Evolutionary conservation across 1,139 yeast genomes (phyloP).

Genomic region (Casaregolazyma lundiana): DNA sequence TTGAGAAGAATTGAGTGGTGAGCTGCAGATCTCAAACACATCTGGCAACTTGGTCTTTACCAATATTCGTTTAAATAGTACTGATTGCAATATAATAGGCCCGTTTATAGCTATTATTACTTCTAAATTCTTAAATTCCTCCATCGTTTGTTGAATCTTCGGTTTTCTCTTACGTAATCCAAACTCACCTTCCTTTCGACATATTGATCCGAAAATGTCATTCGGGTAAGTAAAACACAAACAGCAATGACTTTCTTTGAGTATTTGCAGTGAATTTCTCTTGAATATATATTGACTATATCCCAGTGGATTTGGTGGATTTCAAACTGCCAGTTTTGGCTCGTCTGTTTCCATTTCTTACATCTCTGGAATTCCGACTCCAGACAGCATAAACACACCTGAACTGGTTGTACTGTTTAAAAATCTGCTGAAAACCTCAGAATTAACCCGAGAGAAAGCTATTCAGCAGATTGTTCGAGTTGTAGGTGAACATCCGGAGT

Average conservation of each 20-base stretch:
- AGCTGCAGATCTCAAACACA: too few species aligned
- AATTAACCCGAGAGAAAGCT: constrained; percentile 80
- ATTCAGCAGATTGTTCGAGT: constrained; percentile 49
- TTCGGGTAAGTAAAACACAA: constrained; percentile 4
- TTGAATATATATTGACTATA: too few species aligned
- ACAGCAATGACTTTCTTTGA: background rate
- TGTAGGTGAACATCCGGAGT: constrained; percentile 16
- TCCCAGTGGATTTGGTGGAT: constrained; percentile 1
- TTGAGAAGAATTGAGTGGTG: constrained; percentile 20
- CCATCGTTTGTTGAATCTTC: too few species aligned
- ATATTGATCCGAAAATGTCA: constrained; percentile 4
- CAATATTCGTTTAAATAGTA: too few species aligned
- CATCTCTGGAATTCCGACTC: constrained; percentile 74
- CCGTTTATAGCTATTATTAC: too few species aligned
- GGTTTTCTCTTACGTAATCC: too few species aligned
- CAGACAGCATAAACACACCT: constrained; percentile 52
- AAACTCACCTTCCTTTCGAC: background rate
- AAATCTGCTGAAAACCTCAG: constrained; percentile 69
- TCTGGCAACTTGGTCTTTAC: too few species aligned
- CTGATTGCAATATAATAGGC: too few species aligned
- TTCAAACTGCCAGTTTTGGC: constrained; percentile 34
- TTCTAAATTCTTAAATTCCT: too few species aligned
- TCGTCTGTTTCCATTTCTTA: constrained; percentile 69
- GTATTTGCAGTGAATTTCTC: background rate
- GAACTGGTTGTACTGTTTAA: constrained; percentile 64